Base-by-base conservation (phyloP, 2,329 filamentous ascomycete species). In the Torrubiellomyces zombiae region DNA sequence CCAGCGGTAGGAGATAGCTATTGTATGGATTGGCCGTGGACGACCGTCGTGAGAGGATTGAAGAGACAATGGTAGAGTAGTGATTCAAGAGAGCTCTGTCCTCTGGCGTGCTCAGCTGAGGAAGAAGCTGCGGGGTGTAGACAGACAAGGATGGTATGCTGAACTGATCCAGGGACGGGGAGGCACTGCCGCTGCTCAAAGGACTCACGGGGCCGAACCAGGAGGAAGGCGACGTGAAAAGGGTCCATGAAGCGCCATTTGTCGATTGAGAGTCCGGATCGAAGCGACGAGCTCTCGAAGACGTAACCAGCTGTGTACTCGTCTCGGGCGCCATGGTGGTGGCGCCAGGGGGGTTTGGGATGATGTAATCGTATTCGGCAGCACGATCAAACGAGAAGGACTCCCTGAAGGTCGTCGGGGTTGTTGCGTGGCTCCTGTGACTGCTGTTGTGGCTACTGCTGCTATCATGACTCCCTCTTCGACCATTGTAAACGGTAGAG, bases 31-130 rank as follows among this genome's bases (percentile, higher is more conserved):
- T 50, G 7, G 32, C 31, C 1, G 29, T 16, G 1, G 39, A 37
- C n/a, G 35, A 32, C 7, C 40, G 38, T n/a, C 45, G 37, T 1
- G 45, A 50, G 3, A 50, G 38, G 5, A 50, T 38, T 2, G 42
- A 38, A 0, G 45, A 43, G 9, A 50, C 46, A 8, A 50, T 46
- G 13, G 39, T 44, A 1, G 40, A 39, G 22, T 47, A 50, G 28
- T 50, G 46, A 27, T 50, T 49, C 20, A 50, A 36, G 2, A 50
- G 32, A 11, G 43, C 44, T 25, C 38, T 43, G 27, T 50, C 46
- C 21, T 44, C 32, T 3, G 42, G 32, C 6, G 38, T 36, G 7
- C 28, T 31, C 11, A 50, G 27, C 25, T 47, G 42, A 9, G 46
- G 46, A 8, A 46, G 29, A 11, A 46, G 16, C 15, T 40, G 42